Evolutionary conservation across 257 asterid species (phyloP), one percentile per base, ranked within the genome.

Genomic region (Asclepias syriaca): DNA sequence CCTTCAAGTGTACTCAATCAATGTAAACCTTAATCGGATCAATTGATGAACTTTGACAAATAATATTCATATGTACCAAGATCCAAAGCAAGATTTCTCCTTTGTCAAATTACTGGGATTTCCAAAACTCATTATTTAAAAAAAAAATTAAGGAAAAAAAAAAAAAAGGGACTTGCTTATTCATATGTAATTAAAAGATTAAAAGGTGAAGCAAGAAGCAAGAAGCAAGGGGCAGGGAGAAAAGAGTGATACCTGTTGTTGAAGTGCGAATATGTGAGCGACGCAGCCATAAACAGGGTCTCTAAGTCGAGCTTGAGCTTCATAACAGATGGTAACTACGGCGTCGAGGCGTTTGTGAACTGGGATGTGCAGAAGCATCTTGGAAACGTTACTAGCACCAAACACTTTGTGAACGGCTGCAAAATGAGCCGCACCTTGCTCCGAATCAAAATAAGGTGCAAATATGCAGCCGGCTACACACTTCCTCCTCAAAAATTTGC

Each of bases 401-500:
- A 94, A 94, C 69, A 94, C 96, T 82, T 88, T 94, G 70, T 94
- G 99, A 57, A 94, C 99, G 39, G 99, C 99, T 21, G 98, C 99
- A 64, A 94, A 94, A 74, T 91, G 96, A 0, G 97, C 96, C 1
- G 99, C 97, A 4, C 99, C 99, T 76, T 94, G 98, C 72, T 94
- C 99, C 22, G 96, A 84, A 78, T 91, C 99, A 74, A 91, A 94
- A 63, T 94, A 89, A 0, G 98, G 97, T 40, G 99, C 98, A 64
- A 91, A 94, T 66, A 94, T 87, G 83, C 99, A 94, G 4, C 97
- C 95, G 0, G 89, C 81, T 58, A 88, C 97, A 50, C 99, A 91
- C 81, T 94, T 94, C 81, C 97, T 83, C 79, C 99, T 82, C 84
- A 94, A 76, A 74, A 94, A 94, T 85, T 94, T 94, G 93, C 99